Evolutionary conservation across 1,139 yeast species (phyloP), one percentile per base, ranked within the genome.

Genomic region (Tardiomyces depauwii): DNA sequence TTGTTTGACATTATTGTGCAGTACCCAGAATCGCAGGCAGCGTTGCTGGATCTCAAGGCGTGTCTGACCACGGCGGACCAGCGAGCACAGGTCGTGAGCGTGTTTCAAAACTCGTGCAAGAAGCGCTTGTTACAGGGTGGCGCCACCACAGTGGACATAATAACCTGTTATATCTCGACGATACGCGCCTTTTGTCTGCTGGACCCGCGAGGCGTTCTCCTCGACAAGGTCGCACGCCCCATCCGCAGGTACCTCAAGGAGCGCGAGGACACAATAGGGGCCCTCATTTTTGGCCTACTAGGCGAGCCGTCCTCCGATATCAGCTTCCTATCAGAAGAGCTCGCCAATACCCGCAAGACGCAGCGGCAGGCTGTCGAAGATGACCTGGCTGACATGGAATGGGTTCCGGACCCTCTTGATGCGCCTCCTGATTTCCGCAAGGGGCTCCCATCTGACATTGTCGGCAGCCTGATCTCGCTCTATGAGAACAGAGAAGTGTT

Each of bases 331-430:
- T 72, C 84, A 0, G 63, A 64, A 2, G 86, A 80, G 53, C 64
- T 85, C 19, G 62, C 55, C 2, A 49, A 55, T 12, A 49, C 55
- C 12, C 43, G 52, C 18, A 46, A 47, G 33, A 42, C 47, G 9
- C 47, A 45, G 33, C 45, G 46, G 23, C 45, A 52, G 39, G 49
- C 42, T 27, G 50, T 45, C 21, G 47, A 46, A 12, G 75, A 73
- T 45, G 77, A 72, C 47, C 40, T 63, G 63, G 33, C 52, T 27
- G 79, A 74, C 51, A 61, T 81, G 2, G 68, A 74, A 28, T 89
- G 97, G 97, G 66, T 65, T 7, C 97, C 97, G 0, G 96, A 87
- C 56, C 96, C 96, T 0, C 74, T 84, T n/a, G 96, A 85, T 64
- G 95, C 95, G 0, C 74, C 93, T 9, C 85, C 95, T 0, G 96